phyloP scores from a whole-genome alignment of 1,139 yeast species.

The Yamadazyma trypodendri region DNA sequence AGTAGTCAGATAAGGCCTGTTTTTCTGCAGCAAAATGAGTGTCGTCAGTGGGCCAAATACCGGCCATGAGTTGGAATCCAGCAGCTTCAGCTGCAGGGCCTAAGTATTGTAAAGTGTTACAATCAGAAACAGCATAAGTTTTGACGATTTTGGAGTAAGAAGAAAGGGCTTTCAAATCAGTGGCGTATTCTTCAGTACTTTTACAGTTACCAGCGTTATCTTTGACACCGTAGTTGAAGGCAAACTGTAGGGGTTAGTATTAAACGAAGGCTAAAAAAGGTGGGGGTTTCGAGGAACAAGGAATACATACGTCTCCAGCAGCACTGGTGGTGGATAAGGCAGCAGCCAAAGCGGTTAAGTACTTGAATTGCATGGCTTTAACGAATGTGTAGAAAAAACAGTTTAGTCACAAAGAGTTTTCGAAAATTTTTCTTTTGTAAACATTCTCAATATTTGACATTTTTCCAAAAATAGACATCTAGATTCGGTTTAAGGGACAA shows the following conservation, averaged over 20 bases:
- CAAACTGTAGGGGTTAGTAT: slow-evolving; percentile 35
- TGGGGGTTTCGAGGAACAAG: not conserved
- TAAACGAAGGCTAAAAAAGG: not conserved
- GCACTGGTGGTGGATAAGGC: slow-evolving; percentile 39
- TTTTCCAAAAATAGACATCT: slow-evolving; percentile 17
- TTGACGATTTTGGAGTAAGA: slow-evolving; percentile 62
- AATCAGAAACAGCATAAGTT: slow-evolving; percentile 84
- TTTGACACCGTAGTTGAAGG: slow-evolving; percentile 81
- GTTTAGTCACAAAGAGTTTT: slow-evolving; percentile 2
- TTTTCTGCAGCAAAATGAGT: slow-evolving; percentile 70
- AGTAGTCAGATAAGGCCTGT: slow-evolving; percentile 60
- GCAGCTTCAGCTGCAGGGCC: slow-evolving; percentile 84
- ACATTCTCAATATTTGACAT: slow-evolving; percentile 9
- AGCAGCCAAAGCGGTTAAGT: slow-evolving; percentile 38
- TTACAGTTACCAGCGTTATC: slow-evolving; percentile 72
- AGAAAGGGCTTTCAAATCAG: slow-evolving; percentile 59
- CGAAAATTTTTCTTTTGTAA: slow-evolving; percentile 18
- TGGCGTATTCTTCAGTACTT: slow-evolving; percentile 59
- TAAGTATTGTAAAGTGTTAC: slow-evolving; percentile 76
- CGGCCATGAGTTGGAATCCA: slow-evolving; percentile 72
- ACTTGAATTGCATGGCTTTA: slow-evolving; percentile 38
- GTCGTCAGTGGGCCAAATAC: slow-evolving; percentile 89
- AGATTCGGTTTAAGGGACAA: slow-evolving; percentile 8
- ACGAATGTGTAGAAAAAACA: slow-evolving; percentile 13
- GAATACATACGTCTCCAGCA: slow-evolving; percentile 43